Conservation (phyloP, 768 basidiomycete genomes). For the Chalciporus sphaerocephalus region DNA sequence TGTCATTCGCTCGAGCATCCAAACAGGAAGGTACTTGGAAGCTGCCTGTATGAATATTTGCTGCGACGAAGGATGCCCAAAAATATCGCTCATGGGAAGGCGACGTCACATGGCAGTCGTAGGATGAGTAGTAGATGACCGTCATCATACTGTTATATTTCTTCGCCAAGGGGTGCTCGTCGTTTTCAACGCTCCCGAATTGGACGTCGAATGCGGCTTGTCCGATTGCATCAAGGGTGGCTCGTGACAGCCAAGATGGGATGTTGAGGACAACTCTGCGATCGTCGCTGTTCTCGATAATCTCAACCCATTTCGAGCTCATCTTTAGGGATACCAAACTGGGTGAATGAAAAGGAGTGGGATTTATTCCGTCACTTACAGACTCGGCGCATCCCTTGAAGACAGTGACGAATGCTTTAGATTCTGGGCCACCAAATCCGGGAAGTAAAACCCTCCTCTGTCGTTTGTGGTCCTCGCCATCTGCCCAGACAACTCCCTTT, state of each 20-base stretch:
- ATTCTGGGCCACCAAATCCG: conserved; percentile 50
- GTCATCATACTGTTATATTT: conserved; percentile 13
- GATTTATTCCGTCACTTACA: conserved; percentile 9
- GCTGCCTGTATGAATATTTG: conserved; percentile 16
- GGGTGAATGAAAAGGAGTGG: background rate
- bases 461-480: conserved; percentile 49
- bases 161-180: conserved; percentile 8
- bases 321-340: conserved; percentile 12
- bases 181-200: conserved; percentile 5
- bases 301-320: conserved; percentile 23
- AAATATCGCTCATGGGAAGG: conserved; percentile 10
- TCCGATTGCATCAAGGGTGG: conserved; percentile 49
- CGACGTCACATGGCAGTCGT: background rate
- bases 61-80: conserved; percentile 13
- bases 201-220: conserved; percentile 47
- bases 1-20: conserved; percentile 3
- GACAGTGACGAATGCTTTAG: conserved; percentile 46
- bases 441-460: conserved; percentile 53
- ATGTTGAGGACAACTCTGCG: conserved; percentile 23
- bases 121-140: background rate
- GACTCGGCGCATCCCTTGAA: conserved; percentile 38
- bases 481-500: conserved; percentile 37
- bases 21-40: conserved; percentile 13
- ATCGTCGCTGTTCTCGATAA: conserved; percentile 4
- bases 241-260: conserved; percentile 35